Base-by-base conservation (phyloP, 148 eudicot genomes). In the Pharnaceum exiguum region DNA sequence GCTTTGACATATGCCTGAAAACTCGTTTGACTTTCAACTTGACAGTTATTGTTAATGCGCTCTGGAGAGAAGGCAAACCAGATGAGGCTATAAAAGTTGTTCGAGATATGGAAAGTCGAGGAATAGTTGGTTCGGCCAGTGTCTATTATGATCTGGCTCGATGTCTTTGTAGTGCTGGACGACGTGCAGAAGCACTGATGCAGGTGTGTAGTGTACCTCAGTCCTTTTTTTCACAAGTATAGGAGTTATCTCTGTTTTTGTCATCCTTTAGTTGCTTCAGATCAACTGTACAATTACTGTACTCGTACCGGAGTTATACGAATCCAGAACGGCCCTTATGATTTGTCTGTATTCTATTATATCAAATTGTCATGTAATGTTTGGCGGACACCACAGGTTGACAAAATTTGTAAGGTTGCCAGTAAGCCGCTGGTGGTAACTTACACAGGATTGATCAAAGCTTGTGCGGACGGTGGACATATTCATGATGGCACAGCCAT, bases 111-210 rank as follows among this genome's bases (percentile, higher is more conserved):
- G 98, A 91, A 75, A 72, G 70, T 46, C 80, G 77, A 9, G 96
- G 98, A 58, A 71, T 85, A 65, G 75, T 91, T 37, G 98, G 96
- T 70, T 72, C 89, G 46, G 88, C 93, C 65, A 79, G 84, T 57
- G 73, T 91, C 27, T 91, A 91, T 71, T 91, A 88, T 71, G 98
- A 91, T 69, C 83, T 91, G 43, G 98, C 96, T 64, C 87, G 98
- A 36, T 81, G 98, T 77, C 94, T 91, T 57, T 91, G 98, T 76
- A 87, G 90, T 76, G 95, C 75, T 42, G 98, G 98, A 68, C 85
- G 94, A 70, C 72, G 90, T 65, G 66, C 79, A 60, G 98, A 91
- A 69, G 98, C 88, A 15, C 60, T 91, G 48, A 55, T 64, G 73
- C 95, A 84, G 75, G 97, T 90, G 74, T 37, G 79, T 68, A 3